Evolutionary conservation across 352 stramenopile genomes (phyloP), one percentile per base, ranked within the genome.

Genomic region (Phytophthora colocasiae): DNA sequence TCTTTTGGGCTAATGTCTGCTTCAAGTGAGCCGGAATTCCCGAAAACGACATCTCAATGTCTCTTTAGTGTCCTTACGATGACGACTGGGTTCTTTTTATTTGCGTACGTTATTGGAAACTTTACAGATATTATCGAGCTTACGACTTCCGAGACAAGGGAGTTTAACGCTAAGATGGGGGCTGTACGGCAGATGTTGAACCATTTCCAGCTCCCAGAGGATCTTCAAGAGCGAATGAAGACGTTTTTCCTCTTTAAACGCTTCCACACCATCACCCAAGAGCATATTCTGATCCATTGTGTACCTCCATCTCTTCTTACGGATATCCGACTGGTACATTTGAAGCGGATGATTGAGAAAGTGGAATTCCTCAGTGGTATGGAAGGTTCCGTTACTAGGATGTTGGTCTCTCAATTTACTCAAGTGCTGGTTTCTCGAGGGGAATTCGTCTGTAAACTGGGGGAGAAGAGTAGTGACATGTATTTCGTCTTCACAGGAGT

Each of bases 71-170:
- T 87, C 2, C 15, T 80, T 14, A 88, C 80, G 1, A 90, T 91
- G 80, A 90, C 82, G 2, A 73, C 51, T 0, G 84, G 84, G 0
- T 90, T 93, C 24, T 93, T 93, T 36, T 52, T 90, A 5, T 83
- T 93, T n/a, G 80, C 84, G 8, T 93, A 93, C 52, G 78, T 93
- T n/a, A 73, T 93, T 19, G 82, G 84, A 2, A 93, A 92, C 43
- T 83, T 93, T n/a, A 61, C 75, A 0, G 81, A 91, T 39, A 87
- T 82, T 6, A 87, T 86, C 24, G 77, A 88, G 39, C 69, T 91
- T 39, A 78, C 78, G 32, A 81, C 86, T 17, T 74, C 71, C 4
- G 82, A 89, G 40, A 85, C 86, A 27, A 85, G 79, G 6, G 75
- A 87, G 12, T 93, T 91, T 38, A 81, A 84, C 54, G 63, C 64